Conservation (phyloP, 1,284 basidiomycete species). For the Pseudozyma thailandica region DNA sequence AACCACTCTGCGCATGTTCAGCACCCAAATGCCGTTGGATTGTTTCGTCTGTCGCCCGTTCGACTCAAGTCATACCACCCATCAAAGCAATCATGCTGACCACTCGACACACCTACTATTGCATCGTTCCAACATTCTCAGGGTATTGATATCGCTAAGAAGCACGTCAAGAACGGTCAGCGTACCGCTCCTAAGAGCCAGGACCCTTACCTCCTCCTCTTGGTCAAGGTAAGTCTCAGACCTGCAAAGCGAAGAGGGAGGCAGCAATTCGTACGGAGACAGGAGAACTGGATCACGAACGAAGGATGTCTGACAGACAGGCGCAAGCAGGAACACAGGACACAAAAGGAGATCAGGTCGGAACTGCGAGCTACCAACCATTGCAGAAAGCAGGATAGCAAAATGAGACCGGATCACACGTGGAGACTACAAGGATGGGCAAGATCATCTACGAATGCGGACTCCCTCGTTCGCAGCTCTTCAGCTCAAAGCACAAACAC, state of each 20-base stretch:
- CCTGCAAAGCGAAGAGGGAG: not conserved
- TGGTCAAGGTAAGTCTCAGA: slow-evolving; percentile 83
- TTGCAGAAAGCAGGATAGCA: too few species aligned
- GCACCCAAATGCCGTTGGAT: slow-evolving; percentile 8
- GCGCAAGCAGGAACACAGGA: not conserved
- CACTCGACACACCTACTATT: slow-evolving; percentile 3
- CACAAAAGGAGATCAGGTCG: too few species aligned
- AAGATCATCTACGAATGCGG: not conserved
- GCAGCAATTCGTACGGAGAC: slow-evolving; percentile 2
- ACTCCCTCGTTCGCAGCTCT: too few species aligned
- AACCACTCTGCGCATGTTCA: not conserved
- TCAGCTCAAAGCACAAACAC: not conserved
- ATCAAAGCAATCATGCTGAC: slow-evolving; percentile 19
- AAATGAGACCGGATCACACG: not conserved
- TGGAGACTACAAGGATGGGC: not conserved
- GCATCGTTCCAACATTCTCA: slow-evolving; percentile 75
- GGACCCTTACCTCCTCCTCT: slow-evolving; percentile 97
- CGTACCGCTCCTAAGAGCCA: slow-evolving; percentile 96
- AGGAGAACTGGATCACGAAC: not conserved
- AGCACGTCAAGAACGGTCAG: slow-evolving; percentile 99
- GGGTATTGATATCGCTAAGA: slow-evolving; percentile 97
- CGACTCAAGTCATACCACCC: not conserved
- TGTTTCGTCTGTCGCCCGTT: slow-evolving; percentile 3
- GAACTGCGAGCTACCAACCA: too few species aligned
- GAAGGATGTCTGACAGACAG: too few species aligned